Base-by-base conservation (phyloP, 2,329 filamentous ascomycete species). In the Boeremia lycopersici region DNA sequence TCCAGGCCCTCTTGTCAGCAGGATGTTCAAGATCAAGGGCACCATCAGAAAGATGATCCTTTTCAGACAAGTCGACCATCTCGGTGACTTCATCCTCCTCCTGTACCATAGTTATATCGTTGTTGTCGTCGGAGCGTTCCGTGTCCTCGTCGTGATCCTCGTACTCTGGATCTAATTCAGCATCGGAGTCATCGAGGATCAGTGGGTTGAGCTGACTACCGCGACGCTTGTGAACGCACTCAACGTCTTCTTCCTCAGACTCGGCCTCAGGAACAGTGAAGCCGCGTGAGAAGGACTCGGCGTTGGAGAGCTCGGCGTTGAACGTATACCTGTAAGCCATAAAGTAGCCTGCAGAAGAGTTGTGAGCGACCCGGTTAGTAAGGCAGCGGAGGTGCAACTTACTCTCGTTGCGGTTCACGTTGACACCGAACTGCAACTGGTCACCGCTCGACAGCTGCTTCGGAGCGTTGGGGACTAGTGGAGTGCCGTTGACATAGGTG, bases 401-500 rank as follows among this genome's bases (percentile, higher is more conserved):
- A 75, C 73, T 64, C 17, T 68, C 60, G 47, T 71, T 70, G 9
- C 74, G 70, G 47, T 68, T 68, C 2, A 77, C 71, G 40, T 74
- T 64, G 13, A 61, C 51, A 26, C 75, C 74, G 43, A 77, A 74
- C 59, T 72, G 71, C 25, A 77, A 46, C 13, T 60, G 46, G 46
- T 76, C 74, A 3, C 74, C 74, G 43, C 63, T 63, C 13, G 55
- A 57, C 36, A 77, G 59, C 30, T 56, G 56, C 23, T 62, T 51
- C 8, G 67, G 60, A 12, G 45, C 60, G 15, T 68, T 48, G n/a
- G 65, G 56, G 2, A 59, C 35, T 6, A 77, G 62, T 31, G 47
- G 54, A 8, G 51, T 63, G 31, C 77, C 76, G 61, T 86, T 84
- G 43, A 87, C 59, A 53, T 72, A 79, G 15, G 85, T 88, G 28